Base-by-base conservation (phyloP, 129 eudicot genomes). In the Deinandra increscens region DNA sequence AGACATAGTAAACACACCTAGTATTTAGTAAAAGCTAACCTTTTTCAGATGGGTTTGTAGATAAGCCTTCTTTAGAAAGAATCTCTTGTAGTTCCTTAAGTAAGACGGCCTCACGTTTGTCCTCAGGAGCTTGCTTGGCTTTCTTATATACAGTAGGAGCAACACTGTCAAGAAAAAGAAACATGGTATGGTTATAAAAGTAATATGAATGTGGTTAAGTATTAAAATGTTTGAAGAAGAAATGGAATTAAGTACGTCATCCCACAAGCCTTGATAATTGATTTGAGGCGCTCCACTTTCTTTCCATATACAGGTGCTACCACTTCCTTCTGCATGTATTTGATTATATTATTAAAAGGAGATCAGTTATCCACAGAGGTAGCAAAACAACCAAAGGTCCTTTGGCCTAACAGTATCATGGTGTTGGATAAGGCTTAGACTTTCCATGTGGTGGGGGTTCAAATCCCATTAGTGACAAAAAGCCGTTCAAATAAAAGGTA, bases 261-360 rank as follows among this genome's bases (percentile, higher is more conserved):
- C 74, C 97, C 97, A 61, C 95, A 93, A 65, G 99, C 85, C 79
- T 89, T 93, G 64, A 89, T 89, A 60, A 93, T 65, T 46, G 93
- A 83, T 75, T 83, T 93, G 39, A 93, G 93, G 76, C 76, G 87
- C 79, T 93, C 99, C 71, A 89, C 99, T 8, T 73, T 74, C 81
- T 93, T 93, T 54, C 99, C 95, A 85, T 89, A 83, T 55, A 75
- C 89, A 67, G 97, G 80, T 14, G 88, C 81, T 54, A 77, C 42
- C 45, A 75, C 75, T 76, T 89, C 88, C 84, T 77, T 87, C 97
- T 89, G 88, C 73, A 75, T 8, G 38, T 45, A 70, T 36, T 58
- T 39, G 18, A 63, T 8, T 9, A 31, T 5, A 31, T 61, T 36
- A 41, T 29, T 36, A 18, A 22, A 53, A 14, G 34, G 12, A 29